Evolutionary conservation across 305 asterid genomes (phyloP), one percentile per base, ranked within the genome.

Genomic region (Fraxinus angustifolia): DNA sequence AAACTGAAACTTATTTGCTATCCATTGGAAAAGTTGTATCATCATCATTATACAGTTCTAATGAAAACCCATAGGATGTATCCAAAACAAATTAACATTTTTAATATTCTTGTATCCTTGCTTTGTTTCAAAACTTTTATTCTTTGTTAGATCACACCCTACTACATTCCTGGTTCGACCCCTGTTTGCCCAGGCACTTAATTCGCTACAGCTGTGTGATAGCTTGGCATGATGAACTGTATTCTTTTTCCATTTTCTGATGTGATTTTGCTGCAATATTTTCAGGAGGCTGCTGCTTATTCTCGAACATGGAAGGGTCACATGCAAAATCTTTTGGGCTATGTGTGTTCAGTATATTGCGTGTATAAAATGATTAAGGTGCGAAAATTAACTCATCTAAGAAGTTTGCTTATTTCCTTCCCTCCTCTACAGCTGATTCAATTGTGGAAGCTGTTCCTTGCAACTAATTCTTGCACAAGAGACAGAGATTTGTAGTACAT

Each of bases 221-320:
- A 14, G 42, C 42, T 48, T 48, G 60, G 60, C 6, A 70, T 31
- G 14, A 30, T 70, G 30, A 16, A 31, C 21, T 70, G 21, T 75
- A 21, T 42, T 82, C 28, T 31, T 68, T 42, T 65, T 62, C 28
- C 17, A 60, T 8, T 81, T 36, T 82, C 82, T 78, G 73, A 80
- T 83, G 65, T 81, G 81, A 45, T 80, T 74, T 82, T 50, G 72
- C 76, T 81, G 83, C 81, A 76, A 75, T 81, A 68, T 77, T 86
- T 79, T 62, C 95, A 96, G 99, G 98, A 96, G 90, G 99, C 99
- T 88, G 99, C 99, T 81, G 95, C 97, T 23, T 96, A 93, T 90
- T 96, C 99, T 84, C 92, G 99, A 82, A 94, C 98, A 36, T 96
- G 99, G 99, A 96, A 87, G 91, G 99, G 99, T 80, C 99, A 96